A percentile compares a stretch with the other conserved stretches of the same genome.
Conservation (phyloP, 164 flowering plant genomes). For the Vitis vinifera region ASM3070453v1 NC_081811.1:15845501-15846000, state of each 20-base stretch:
- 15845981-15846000: background rate
- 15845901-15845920: constrained; percentile 88
- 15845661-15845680: too few species aligned
- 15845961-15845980: constrained; percentile 79
- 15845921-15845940: constrained; percentile 90
- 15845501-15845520: too few species aligned
- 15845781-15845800: background rate
- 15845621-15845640: too few species aligned
- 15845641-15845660: too few species aligned
- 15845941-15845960: constrained; percentile 54
- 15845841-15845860: constrained; percentile 48
- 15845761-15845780: background rate
- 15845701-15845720: too few species aligned
- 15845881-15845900: constrained; percentile 82
- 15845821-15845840: constrained; percentile 62
- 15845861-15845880: constrained; percentile 67
- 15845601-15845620: too few species aligned
- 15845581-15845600: too few species aligned
- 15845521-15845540: too few species aligned
- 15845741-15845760: background rate
- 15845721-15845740: too few species aligned
- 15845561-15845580: too few species aligned
- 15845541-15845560: too few species aligned
- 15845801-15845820: constrained; percentile 4
- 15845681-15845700: too few species aligned